Evolutionary conservation across 108 stramenopile species (phyloP).

Genomic region (Nannochloropsis oceanica): DNA sequence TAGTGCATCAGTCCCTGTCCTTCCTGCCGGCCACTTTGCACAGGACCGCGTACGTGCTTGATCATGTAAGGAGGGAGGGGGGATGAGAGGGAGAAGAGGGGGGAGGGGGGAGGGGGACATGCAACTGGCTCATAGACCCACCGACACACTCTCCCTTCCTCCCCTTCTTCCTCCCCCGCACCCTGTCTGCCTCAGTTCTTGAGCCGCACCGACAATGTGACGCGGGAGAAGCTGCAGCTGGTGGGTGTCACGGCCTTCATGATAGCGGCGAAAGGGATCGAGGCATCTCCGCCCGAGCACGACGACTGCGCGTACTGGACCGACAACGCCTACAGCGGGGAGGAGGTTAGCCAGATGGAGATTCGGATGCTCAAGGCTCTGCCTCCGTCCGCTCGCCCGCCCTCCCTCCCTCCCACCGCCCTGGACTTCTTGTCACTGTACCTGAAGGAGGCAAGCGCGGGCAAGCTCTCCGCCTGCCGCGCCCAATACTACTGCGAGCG

Average conservation of each 20-base stretch:
- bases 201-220: neutral
- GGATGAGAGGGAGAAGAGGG: neutral
- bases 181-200: neutral
- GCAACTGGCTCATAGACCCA: neutral
- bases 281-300: neutral
- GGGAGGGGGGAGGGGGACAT: neutral
- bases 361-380: neutral
- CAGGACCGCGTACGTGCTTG: neutral
- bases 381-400: neutral
- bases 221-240: conserved; percentile 6
- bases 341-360: conserved; percentile 6
- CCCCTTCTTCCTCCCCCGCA: neutral
- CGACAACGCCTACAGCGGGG: conserved; percentile 13
- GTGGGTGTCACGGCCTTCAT: conserved; percentile 2
- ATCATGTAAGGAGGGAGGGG: neutral
- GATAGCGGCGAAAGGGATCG: conserved; percentile 9
- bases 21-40: neutral
- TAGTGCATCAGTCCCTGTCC: neutral
- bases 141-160: neutral
- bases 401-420: neutral
- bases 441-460: neutral
- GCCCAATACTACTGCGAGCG: conserved; percentile 36
- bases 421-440: neutral
- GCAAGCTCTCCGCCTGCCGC: conserved; percentile 5
- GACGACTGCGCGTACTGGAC: conserved; percentile 5